These are phyloP conservation scores for Cercophora sp. DNA, from an alignment of 495 filamentous ascomycete species.

Conservation along the genomic window DNA sequence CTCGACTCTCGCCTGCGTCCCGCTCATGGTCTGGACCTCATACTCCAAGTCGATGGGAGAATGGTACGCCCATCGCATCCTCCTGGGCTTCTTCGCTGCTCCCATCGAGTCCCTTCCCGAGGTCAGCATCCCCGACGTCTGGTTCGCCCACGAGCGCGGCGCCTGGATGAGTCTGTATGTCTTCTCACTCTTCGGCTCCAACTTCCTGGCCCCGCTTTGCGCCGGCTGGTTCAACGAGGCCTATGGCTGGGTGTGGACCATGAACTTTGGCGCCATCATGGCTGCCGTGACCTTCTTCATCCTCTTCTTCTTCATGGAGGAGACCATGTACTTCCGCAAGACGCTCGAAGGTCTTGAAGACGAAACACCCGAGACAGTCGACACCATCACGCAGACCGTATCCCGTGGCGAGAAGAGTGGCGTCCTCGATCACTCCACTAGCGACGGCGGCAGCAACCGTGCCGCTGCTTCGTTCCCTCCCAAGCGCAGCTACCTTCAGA, in stretches of 20 bases:
- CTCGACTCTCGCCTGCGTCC: constrained; percentile 22
- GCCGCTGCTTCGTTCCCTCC: background rate
- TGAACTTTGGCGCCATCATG: constrained; percentile 56
- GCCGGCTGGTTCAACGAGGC: constrained; percentile 61
- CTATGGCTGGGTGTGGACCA: constrained; percentile 58
- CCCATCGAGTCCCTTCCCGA: constrained; percentile 47
- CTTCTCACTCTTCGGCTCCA: constrained; percentile 55
- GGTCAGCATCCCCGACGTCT: constrained; percentile 58
- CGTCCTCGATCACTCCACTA: background rate
- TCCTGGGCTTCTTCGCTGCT: constrained; percentile 54
- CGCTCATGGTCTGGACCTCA: constrained; percentile 41
- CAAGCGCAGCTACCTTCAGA: constrained; percentile 4
- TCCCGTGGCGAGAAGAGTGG: constrained; percentile 4
- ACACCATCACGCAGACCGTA: background rate
- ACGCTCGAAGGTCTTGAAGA: constrained; percentile 17
- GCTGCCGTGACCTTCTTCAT: constrained; percentile 50
- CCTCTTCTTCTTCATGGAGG: constrained; percentile 27
- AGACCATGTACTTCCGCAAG: constrained; percentile 27
- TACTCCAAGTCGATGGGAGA: constrained; percentile 48
- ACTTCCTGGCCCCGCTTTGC: constrained; percentile 57
- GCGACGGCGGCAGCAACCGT: background rate
- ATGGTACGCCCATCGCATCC: constrained; percentile 55
- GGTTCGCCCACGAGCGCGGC: constrained; percentile 58
- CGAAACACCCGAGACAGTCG: background rate
- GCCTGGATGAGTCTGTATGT: constrained; percentile 46